Conservation (phyloP, 2,329 filamentous ascomycete species). For the Colletotrichum sp. region DNA sequence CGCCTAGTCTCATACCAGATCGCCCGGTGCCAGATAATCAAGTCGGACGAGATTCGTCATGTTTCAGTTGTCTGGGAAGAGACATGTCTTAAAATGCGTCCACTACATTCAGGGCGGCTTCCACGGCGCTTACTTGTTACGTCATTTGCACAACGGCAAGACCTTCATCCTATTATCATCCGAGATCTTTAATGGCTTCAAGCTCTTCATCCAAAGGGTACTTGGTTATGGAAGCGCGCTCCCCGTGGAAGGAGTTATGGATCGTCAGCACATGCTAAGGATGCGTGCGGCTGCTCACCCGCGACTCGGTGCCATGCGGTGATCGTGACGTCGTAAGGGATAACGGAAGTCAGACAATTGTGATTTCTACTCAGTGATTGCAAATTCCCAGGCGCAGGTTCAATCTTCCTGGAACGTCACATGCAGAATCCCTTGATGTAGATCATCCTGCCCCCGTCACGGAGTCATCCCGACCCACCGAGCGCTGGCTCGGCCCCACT, state of each 20-base stretch:
- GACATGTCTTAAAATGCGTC: neutral
- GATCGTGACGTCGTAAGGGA: neutral
- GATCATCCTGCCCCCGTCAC: neutral
- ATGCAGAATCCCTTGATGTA: neutral
- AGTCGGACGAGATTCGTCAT: neutral
- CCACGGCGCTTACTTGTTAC: neutral
- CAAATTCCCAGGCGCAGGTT: neutral
- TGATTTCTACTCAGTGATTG: too few species aligned
- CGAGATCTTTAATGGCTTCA: too few species aligned
- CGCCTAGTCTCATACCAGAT: neutral
- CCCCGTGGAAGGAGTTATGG: neutral
- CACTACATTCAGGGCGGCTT: accelerated
- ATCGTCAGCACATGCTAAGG: neutral
- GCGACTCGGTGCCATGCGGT: accelerated
- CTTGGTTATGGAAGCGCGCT: neutral
- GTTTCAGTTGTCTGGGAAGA: neutral
- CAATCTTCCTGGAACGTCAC: neutral
- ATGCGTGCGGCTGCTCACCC: too few species aligned
- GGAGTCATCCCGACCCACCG: neutral
- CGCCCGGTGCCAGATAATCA: neutral
- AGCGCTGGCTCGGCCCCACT: neutral
- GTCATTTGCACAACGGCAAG: neutral
- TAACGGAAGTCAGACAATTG: neutral
- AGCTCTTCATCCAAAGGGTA: too few species aligned
- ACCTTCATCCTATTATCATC: accelerated